phyloP scores from a whole-genome alignment of 805 yeast genomes.

The Wickerhamiella lipophila region DNA sequence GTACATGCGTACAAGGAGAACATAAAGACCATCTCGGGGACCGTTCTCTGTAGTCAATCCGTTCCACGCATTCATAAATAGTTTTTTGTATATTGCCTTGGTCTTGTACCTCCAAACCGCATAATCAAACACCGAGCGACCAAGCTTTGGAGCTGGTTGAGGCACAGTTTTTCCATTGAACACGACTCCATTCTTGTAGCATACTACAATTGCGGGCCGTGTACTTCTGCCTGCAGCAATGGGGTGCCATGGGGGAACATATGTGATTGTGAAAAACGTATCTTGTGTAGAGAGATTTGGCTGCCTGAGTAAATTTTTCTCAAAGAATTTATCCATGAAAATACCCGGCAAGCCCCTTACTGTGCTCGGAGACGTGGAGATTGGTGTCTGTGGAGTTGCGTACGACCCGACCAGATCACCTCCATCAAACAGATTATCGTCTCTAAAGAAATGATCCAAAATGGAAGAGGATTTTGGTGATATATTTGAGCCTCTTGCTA shows the following conservation, averaged over 20 bases:
- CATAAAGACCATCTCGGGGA: slow-evolving; percentile 18
- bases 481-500: background rate
- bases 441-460: background rate
- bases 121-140: slow-evolving; percentile 13
- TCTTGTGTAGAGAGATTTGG: background rate
- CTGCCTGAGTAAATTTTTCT: background rate
- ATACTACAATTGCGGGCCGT: slow-evolving; percentile 18
- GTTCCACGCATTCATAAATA: slow-evolving; percentile 14
- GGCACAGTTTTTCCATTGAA: slow-evolving; percentile 16
- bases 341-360: slow-evolving; percentile 5
- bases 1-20: slow-evolving; percentile 6
- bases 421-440: background rate
- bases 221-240: slow-evolving; percentile 18
- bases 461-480: background rate
- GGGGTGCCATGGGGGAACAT: slow-evolving; percentile 23
- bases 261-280: background rate
- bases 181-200: slow-evolving; percentile 11
- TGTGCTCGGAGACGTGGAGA: background rate
- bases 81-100: slow-evolving; percentile 13
- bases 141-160: slow-evolving; percentile 8
- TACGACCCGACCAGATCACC: background rate
- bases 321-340: background rate
- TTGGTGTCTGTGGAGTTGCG: slow-evolving; percentile 7
- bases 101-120: slow-evolving; percentile 20
- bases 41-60: background rate